These are phyloP conservation scores for Adansonia madagascariensis DNA, from an alignment of 441 rosid genomes.

Conservation along the genomic window DNA sequence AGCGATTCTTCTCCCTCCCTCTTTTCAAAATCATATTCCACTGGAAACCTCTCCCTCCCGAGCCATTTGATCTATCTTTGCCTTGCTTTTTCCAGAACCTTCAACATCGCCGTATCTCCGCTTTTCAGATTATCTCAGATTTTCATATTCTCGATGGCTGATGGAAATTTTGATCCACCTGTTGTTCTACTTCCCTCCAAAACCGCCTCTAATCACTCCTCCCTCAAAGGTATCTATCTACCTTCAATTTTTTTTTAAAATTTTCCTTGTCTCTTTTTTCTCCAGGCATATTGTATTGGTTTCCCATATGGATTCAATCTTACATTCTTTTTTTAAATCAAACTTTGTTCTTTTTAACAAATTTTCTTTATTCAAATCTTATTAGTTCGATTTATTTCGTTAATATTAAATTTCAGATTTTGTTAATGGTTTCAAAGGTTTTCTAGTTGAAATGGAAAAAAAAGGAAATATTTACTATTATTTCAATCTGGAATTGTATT, in stretches of 20 bases:
- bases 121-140: not conserved
- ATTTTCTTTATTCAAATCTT: not conserved
- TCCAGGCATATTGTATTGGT: not conserved
- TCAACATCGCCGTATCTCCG: not conserved
- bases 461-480: not conserved
- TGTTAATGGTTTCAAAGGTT: not conserved
- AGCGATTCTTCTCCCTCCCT: conserved; percentile 10
- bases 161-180: conserved; percentile 58
- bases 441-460: not conserved
- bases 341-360: not conserved
- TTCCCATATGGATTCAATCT: not conserved
- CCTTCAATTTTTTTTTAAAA: conserved; percentile 26
- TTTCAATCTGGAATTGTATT: not conserved
- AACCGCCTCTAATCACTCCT: conserved; percentile 41
- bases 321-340: not conserved
- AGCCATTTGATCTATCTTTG: not conserved
- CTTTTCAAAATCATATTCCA: not conserved
- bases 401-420: not conserved
- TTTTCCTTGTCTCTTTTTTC: not conserved
- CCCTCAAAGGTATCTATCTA: conserved; percentile 33
- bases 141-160: conserved; percentile 46
- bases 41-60: not conserved
- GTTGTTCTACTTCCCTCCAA: conserved; percentile 57
- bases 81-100: not conserved
- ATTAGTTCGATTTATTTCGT: not conserved